Evolutionary conservation across 495 filamentous ascomycete genomes (phyloP), one percentile per base, ranked within the genome.

Genomic region (Lindgomyces ingoldianus): DNA sequence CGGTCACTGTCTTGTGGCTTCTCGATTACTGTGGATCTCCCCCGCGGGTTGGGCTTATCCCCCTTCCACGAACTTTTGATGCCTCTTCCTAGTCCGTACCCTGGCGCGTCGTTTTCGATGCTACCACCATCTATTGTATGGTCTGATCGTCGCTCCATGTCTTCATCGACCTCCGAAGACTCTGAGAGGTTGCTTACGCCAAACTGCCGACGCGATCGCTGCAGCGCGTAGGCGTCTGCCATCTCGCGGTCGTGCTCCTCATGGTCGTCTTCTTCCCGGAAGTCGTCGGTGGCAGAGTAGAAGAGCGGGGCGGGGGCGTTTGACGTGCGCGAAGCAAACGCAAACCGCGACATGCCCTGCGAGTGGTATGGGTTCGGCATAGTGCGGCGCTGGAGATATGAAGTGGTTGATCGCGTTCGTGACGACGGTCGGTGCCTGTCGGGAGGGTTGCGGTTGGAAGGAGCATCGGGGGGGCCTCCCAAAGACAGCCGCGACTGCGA

Each of bases 201-300:
- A 73, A 97, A 93, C 52, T 96, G 89, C 54, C 92, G 84, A 65
- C 94, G 83, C 71, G 93, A 97, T 54, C 86, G 80, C 74, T 97
- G 91, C 51, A 98, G 77, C 12, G 94, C 94, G 75, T 91, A 96
- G 69, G 91, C 87, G 75, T 98, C 94, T 14, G 93, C 91, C 16
- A 93, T 89, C 70, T 98, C 94, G 54, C 93, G 85, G 58, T 96
- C 91, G 63, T 90, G 88, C 72, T 98, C 93, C 56, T 88, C 86
- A 65, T 92, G 91, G 55, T 97, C 91, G 72, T 96, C 90, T 70
- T 96, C 91, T 76, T 93, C 90, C 66, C 85, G 83, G 64, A 91
- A 91, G 66, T 91, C 88, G 74, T 91, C 89, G 0, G 87, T 87
- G 24, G 85, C 82, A 70, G 91, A 93, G 75, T 93, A 91, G 70